A percentile compares a stretch with the other conserved stretches of the same genome.
Evolutionary conservation across 2,329 filamentous ascomycete genomes (phyloP).

Genomic region (Ramichloridium luteum): DNA sequence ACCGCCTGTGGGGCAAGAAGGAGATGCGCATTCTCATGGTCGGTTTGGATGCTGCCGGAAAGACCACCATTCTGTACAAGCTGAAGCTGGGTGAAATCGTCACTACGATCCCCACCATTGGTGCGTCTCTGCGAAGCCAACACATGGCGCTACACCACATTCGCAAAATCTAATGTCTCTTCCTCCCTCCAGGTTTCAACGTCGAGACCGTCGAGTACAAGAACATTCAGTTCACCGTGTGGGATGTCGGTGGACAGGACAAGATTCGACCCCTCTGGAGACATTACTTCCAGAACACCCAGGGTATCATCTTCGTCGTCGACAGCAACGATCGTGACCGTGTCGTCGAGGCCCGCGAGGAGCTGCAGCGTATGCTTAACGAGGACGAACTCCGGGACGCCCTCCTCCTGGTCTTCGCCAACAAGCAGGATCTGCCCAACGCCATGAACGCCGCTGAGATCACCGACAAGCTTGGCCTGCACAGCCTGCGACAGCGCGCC

Average conservation of each 20-base stretch:
- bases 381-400: constrained; percentile 97
- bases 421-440: constrained; percentile 95
- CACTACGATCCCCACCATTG: constrained; percentile 95
- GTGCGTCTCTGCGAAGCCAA: constrained; percentile 28
- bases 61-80: constrained; percentile 98
- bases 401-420: constrained; percentile 87
- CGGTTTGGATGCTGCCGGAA: constrained; percentile 92
- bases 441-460: constrained; percentile 99
- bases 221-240: constrained; percentile 99
- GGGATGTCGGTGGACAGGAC: constrained; percentile 97
- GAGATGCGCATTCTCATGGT: constrained; percentile 99
- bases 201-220: constrained; percentile 98
- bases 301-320: constrained; percentile 97
- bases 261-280: constrained; percentile 96
- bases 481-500: constrained; percentile 94
- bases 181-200: constrained; percentile 57
- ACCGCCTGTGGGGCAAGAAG: constrained; percentile 97
- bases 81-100: constrained; percentile 97
- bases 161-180: neutral
- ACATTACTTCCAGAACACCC: constrained; percentile 92
- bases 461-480: constrained; percentile 98
- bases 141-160: neutral
- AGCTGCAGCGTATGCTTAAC: constrained; percentile 94
- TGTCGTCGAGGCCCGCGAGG: constrained; percentile 84
- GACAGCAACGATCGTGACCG: constrained; percentile 86